Conservation (phyloP, 2,329 filamentous ascomycete species). For the Aureobasidium vineae region DNA sequence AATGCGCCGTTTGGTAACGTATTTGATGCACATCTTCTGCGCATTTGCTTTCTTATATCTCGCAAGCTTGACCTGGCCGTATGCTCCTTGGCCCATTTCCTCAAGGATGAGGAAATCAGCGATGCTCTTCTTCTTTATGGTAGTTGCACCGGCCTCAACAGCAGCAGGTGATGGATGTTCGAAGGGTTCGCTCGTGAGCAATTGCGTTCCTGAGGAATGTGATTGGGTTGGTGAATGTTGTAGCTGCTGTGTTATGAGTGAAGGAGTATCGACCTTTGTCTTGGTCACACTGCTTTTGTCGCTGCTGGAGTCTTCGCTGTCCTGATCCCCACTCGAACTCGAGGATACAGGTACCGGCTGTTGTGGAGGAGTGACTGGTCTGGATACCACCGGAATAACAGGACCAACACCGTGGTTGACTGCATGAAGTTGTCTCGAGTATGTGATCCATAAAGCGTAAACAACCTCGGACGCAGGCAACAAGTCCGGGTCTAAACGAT, state of each 20-base stretch:
- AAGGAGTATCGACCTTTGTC: conserved; percentile 10
- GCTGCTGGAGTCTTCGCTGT: conserved; percentile 31
- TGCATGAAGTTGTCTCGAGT: conserved; percentile 87
- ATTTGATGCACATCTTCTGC: conserved; percentile 92
- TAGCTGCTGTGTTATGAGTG: conserved; percentile 1
- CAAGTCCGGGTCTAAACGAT: conserved; percentile 45
- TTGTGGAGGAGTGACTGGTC: conserved; percentile 67
- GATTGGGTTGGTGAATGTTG: conserved; percentile 38
- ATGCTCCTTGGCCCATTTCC: conserved; percentile 97
- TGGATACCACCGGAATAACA: conserved; percentile 61
- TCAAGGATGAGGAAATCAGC: conserved; percentile 89
- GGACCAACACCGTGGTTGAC: conserved; percentile 61
- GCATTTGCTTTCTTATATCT: conserved; percentile 70
- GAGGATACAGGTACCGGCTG: conserved; percentile 75
- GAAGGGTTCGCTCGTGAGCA: conserved; percentile 38
- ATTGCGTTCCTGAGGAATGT: conserved; percentile 51
- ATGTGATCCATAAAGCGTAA: conserved; percentile 95
- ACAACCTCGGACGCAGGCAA: conserved; percentile 68
- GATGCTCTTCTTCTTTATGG: conserved; percentile 71
- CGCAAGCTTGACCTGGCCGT: conserved; percentile 94
- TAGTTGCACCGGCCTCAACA: conserved; percentile 35
- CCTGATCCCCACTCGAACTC: conserved; percentile 37
- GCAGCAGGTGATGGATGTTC: conserved; percentile 42
- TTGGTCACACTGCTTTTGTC: not conserved
- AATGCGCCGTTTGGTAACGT: conserved; percentile 94